Conservation (phyloP, 2,329 filamentous ascomycete species). For the Penicillium sp. region DNA sequence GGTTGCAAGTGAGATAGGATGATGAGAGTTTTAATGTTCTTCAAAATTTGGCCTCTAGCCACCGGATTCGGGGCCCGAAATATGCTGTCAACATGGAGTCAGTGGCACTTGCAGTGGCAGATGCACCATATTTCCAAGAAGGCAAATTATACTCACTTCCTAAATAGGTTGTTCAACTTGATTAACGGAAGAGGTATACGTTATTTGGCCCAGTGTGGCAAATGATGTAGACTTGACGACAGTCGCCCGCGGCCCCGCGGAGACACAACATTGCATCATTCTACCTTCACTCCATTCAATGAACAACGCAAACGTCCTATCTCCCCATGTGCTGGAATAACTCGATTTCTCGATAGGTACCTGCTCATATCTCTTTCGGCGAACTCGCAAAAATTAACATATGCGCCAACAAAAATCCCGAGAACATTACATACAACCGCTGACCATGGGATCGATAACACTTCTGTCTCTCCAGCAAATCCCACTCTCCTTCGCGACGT, state of each 20-base stretch:
- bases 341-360: no score
- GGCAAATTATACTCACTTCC: not conserved
- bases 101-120: slow-evolving; percentile 1
- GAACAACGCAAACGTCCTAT: not conserved
- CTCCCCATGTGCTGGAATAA: not conserved
- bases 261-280: slow-evolving; percentile 21
- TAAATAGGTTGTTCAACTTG: not conserved
- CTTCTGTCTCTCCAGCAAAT: slow-evolving; percentile 28
- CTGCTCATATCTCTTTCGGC: no score
- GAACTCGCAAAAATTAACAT: not conserved
- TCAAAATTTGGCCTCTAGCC: slow-evolving; percentile 20
- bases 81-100: slow-evolving; percentile 17
- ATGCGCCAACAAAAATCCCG: not conserved
- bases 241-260: not conserved
- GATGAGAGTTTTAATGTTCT: slow-evolving; percentile 9
- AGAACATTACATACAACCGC: not conserved
- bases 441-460: slow-evolving; percentile 13
- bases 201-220: not conserved
- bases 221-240: slow-evolving; percentile 17
- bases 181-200: not conserved
- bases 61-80: slow-evolving; percentile 13
- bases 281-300: slow-evolving; percentile 4
- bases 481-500: slow-evolving; percentile 45
- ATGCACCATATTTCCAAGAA: not conserved
- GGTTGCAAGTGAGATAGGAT: not conserved